phyloP scores from a whole-genome alignment of 257 asterid genomes.

The Haberlea rhodopensis region DNA sequence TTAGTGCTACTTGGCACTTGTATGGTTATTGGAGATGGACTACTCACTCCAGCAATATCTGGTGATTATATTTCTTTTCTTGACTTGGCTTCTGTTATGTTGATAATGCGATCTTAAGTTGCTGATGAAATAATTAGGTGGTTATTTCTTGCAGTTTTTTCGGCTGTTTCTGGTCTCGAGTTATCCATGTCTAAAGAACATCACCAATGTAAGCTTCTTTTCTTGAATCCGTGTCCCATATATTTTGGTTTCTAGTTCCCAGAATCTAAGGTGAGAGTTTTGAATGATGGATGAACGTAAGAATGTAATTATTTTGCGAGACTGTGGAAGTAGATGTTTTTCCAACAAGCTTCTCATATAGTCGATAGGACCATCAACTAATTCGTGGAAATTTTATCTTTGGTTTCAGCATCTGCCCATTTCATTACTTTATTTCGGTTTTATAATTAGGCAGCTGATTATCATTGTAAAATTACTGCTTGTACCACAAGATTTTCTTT shows the following conservation, averaged over 20 bases:
- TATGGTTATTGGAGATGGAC: constrained; percentile 98
- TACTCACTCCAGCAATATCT: constrained; percentile 95
- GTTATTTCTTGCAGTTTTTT: constrained; percentile 57
- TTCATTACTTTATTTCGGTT: not conserved
- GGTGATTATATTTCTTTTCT: constrained; percentile 37
- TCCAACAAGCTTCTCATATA: no score
- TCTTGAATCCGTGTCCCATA: not conserved
- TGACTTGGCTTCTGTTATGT: constrained; percentile 14
- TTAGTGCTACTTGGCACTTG: constrained; percentile 94
- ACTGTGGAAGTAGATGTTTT: no score
- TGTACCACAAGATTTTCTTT: not conserved
- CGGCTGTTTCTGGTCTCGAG: constrained; percentile 98
- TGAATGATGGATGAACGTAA: constrained; percentile 8
- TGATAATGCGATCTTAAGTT: not conserved
- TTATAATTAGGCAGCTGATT: not conserved
- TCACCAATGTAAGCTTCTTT: constrained; percentile 76
- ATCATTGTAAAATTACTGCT: not conserved
- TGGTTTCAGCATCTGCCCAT: not conserved
- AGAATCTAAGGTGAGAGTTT: not conserved
- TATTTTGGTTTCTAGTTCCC: constrained; percentile 2
- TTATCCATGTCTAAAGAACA: constrained; percentile 92
- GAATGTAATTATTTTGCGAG: not conserved
- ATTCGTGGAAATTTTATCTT: not conserved
- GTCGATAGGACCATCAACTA: no score
- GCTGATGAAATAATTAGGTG: constrained; percentile 12